A percentile compares a stretch with the other conserved stretches of the same genome.
Evolutionary conservation across 2,329 filamentous ascomycete genomes (phyloP).

Genomic region (Thyridium curvatum): DNA sequence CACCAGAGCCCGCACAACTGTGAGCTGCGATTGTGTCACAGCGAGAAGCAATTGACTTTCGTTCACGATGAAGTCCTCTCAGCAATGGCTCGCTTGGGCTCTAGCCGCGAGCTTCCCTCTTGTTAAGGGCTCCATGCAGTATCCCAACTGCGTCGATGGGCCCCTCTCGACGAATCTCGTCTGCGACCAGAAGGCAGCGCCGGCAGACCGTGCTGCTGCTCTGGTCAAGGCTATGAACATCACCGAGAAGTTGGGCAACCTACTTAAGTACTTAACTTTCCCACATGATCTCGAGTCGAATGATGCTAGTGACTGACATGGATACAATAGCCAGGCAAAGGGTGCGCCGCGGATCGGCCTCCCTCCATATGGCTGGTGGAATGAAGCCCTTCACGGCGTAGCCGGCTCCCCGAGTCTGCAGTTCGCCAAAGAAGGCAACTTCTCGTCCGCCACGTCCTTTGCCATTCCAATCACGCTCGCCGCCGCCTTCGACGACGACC

Average conservation of each 20-base stretch:
- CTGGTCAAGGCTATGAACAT: constrained; percentile 12
- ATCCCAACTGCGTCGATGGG: constrained; percentile 12
- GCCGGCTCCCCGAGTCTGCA: constrained; percentile 10
- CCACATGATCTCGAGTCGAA: not conserved
- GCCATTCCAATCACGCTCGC: constrained; percentile 22
- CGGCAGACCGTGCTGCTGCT: constrained; percentile 11
- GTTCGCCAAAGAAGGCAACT: constrained; percentile 15
- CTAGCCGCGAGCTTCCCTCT: constrained; percentile 1
- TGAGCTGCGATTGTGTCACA: too few relatives aligned
- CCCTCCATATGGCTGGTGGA: constrained; percentile 1
- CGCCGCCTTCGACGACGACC: constrained; percentile 23
- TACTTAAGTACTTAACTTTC: constrained; percentile 11
- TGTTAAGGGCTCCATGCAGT: constrained; percentile 4
- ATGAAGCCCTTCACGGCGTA: constrained; percentile 13
- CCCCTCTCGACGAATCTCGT: constrained; percentile 11
- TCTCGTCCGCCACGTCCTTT: constrained; percentile 22
- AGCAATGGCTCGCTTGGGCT: too few relatives aligned
- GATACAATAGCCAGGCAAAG: not conserved
- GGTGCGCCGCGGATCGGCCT: constrained; percentile 2
- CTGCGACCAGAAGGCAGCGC: constrained; percentile 10
- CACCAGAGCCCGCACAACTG: too few relatives aligned
- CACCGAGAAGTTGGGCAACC: constrained; percentile 14
- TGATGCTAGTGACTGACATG: not conserved
- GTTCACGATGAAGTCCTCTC: too few relatives aligned
- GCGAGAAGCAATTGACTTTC: too few relatives aligned